phyloP scores from a whole-genome alignment of 805 yeast species.

The Sporopachydermia quercuum region DNA sequence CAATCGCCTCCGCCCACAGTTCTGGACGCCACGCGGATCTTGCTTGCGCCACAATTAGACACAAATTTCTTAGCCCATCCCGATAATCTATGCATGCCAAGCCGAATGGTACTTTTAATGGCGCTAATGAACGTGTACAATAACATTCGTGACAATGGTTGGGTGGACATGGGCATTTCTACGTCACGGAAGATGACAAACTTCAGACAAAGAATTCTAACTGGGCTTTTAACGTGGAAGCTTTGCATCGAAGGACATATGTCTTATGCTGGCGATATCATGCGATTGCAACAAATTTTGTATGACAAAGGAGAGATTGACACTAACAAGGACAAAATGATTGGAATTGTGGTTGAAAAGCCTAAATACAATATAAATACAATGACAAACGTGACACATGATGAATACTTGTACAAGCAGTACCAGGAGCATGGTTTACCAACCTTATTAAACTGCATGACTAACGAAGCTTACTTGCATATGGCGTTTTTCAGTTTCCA shows the following conservation, averaged over 20 bases:
- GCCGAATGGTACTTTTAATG: neutral
- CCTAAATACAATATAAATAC: neutral
- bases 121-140: neutral
- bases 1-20: neutral
- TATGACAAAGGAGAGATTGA: neutral
- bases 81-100: neutral
- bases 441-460: neutral
- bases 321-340: neutral
- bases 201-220: neutral
- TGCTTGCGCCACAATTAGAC: neutral
- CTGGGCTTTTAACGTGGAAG: neutral
- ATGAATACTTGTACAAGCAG: constrained; percentile 23
- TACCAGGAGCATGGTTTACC: constrained; percentile 33
- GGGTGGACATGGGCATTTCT: neutral
- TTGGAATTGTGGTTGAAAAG: neutral
- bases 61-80: neutral
- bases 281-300: neutral
- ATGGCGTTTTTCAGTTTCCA: neutral
- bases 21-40: neutral
- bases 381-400: neutral
- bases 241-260: neutral
- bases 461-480: neutral
- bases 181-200: neutral
- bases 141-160: neutral
- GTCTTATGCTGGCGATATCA: neutral